Percentiles rank a stretch among this genome's conserved stretches.
phyloP scores from a whole-genome alignment of 192 early-diverging fungal species.

The Rhizophagus prolifer region DNA sequence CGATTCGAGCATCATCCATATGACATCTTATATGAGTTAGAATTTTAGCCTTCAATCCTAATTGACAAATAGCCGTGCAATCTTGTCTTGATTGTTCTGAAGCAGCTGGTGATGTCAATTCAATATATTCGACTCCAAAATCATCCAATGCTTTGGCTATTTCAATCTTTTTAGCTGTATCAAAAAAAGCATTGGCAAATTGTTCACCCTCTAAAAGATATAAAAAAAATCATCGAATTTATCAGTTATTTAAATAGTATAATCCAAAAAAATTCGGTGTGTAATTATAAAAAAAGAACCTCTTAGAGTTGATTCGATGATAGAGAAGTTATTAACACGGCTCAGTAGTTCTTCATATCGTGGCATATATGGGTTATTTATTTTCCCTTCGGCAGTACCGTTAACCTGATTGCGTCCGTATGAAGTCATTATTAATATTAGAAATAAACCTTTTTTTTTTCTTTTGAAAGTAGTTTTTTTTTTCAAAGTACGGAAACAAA shows the following conservation, averaged over 20 bases:
- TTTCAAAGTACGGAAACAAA: not conserved
- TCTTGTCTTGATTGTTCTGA: slow-evolving; percentile 94
- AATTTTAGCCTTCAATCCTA: slow-evolving; percentile 97
- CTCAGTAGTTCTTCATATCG: slow-evolving; percentile 70
- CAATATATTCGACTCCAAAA: slow-evolving; percentile 98
- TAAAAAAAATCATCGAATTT: slow-evolving; percentile 3
- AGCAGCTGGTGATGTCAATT: slow-evolving; percentile 94
- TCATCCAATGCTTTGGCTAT: slow-evolving; percentile 98
- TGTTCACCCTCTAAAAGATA: slow-evolving; percentile 88
- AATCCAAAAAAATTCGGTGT: not conserved
- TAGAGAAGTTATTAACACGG: slow-evolving; percentile 87
- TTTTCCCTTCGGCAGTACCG: not conserved
- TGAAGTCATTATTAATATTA: not conserved
- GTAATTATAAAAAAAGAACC: slow-evolving; percentile 51
- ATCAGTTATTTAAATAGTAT: too few species aligned
- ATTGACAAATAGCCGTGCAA: slow-evolving; percentile 85
- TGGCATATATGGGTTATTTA: slow-evolving; percentile 46
- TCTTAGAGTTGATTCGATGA: slow-evolving; percentile 94
- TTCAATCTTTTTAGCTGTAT: slow-evolving; percentile 95
- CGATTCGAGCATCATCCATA: slow-evolving; percentile 97
- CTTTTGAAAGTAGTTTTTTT: not conserved
- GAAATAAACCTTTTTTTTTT: not conserved
- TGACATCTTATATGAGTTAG: slow-evolving; percentile 96
- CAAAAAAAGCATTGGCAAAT: slow-evolving; percentile 99
- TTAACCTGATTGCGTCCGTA: not conserved